These are phyloP conservation scores for Paraphaeosphaeria sporulosa DNA, from an alignment of 2,329 filamentous ascomycete species.

Conservation along the genomic window DNA sequence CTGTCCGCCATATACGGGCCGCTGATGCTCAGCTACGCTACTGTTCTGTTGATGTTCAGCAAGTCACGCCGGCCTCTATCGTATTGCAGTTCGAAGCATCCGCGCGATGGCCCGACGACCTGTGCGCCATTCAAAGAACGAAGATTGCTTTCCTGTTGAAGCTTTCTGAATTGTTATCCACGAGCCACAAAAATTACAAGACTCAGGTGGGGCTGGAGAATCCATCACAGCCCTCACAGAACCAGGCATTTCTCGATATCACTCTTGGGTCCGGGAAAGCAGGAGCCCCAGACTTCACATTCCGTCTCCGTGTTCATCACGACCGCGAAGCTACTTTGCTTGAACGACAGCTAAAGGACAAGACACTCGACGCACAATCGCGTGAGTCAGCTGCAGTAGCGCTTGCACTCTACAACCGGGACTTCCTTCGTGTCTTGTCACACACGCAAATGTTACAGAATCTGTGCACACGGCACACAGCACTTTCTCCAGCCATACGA, in stretches of 20 bases:
- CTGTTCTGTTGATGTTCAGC: constrained; percentile 67
- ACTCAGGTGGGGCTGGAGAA: constrained; percentile 85
- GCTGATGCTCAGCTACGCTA: constrained; percentile 78
- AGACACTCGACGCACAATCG: constrained; percentile 67
- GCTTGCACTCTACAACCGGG: constrained; percentile 74
- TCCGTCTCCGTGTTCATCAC: constrained; percentile 87
- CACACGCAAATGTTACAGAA: constrained; percentile 84
- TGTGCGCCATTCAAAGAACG: constrained; percentile 88
- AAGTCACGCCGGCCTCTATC: constrained; percentile 72
- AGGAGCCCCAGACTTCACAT: constrained; percentile 59
- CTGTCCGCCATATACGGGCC: constrained; percentile 79
- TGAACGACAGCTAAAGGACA: constrained; percentile 79
- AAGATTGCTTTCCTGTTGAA: constrained; percentile 87
- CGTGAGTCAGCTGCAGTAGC: constrained; percentile 75
- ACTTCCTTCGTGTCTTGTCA: constrained; percentile 75
- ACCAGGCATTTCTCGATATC: constrained; percentile 84
- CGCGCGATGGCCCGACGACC: constrained; percentile 89
- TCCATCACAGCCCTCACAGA: constrained; percentile 70
- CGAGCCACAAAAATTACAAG: constrained; percentile 65
- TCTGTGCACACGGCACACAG: constrained; percentile 79
- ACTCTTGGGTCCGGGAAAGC: constrained; percentile 68
- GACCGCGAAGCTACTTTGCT: constrained; percentile 85
- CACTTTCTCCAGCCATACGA: constrained; percentile 82
- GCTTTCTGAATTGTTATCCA: constrained; percentile 75
- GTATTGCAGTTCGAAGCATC: constrained; percentile 93